phyloP scores from a whole-genome alignment of 495 filamentous ascomycete genomes.

The Neurospora hispaniola region DNA sequence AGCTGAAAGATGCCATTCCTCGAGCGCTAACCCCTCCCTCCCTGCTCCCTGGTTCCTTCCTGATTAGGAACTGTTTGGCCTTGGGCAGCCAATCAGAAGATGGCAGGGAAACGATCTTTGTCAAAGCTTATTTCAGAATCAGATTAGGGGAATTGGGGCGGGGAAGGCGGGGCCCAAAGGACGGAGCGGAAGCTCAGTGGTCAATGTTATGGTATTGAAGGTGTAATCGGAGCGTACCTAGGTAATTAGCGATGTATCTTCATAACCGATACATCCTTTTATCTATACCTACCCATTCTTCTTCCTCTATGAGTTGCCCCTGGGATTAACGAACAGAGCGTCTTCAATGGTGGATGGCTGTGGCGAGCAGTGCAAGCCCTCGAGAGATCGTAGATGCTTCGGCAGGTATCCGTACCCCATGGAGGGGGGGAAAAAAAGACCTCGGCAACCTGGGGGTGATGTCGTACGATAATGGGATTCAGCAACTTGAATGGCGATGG shows the following conservation, averaged over 20 bases:
- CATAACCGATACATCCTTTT: not conserved
- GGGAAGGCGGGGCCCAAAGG: not conserved
- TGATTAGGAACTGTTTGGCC: slow-evolving; percentile 15
- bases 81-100: slow-evolving; percentile 8
- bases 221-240: not conserved
- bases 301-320: not conserved
- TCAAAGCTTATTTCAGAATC: not conserved
- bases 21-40: not conserved
- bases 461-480: not conserved
- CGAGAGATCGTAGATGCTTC: not conserved
- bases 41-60: slow-evolving; percentile 12
- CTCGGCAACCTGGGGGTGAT: not conserved
- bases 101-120: not conserved
- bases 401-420: not conserved
- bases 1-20: not conserved
- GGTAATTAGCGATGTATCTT: not conserved
- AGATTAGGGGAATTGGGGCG: not conserved
- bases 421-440: not conserved
- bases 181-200: not conserved
- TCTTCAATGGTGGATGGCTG: not conserved
- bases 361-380: not conserved
- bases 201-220: not conserved
- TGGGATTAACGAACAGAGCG: not conserved
- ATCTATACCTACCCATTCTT: not conserved
- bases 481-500: not conserved